Conservation (phyloP, 2,329 filamentous ascomycete species). For the Cladophialophora bantiana region DNA sequence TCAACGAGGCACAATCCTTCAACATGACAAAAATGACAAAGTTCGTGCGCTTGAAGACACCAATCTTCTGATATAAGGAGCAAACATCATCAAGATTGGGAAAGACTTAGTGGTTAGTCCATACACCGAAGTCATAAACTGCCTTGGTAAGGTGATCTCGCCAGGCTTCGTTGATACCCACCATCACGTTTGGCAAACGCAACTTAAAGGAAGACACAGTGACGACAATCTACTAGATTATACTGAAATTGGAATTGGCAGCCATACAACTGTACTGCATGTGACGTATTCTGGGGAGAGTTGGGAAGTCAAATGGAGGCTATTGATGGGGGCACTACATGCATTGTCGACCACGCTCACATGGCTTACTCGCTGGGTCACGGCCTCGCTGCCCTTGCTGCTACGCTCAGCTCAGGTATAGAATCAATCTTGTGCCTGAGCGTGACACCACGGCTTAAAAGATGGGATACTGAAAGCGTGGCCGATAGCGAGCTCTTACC, state of each 20-base stretch:
- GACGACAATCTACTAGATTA: constrained; percentile 22
- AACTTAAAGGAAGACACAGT: constrained; percentile 12
- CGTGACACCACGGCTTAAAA: constrained; percentile 14
- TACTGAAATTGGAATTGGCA: constrained; percentile 18
- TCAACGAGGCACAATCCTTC: constrained; percentile 9
- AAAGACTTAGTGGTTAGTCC: not conserved
- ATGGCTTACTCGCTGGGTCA: constrained; percentile 17
- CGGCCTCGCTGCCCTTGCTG: constrained; percentile 4
- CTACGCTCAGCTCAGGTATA: constrained; percentile 5
- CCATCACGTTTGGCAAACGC: constrained; percentile 18
- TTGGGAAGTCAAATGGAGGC: constrained; percentile 13
- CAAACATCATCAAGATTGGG: constrained; percentile 12
- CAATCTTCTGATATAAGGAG: constrained; percentile 13
- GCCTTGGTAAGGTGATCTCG: constrained; percentile 11
- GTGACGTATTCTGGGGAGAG: constrained; percentile 18
- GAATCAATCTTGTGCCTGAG: constrained; percentile 11
- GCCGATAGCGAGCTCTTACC: constrained; percentile 5
- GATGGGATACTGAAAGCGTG: constrained; percentile 13
- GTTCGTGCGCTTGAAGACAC: constrained; percentile 8
- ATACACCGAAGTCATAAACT: constrained; percentile 12
- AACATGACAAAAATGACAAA: constrained; percentile 4
- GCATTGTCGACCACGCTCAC: constrained; percentile 18
- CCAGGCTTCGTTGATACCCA: constrained; percentile 19
- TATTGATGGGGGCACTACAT: constrained; percentile 17
- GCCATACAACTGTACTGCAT: constrained; percentile 14